A percentile compares a stretch with the other conserved stretches of the same genome.
phyloP scores from a whole-genome alignment of 768 basidiomycete species.

The Pleurotus salmoneostramineus region DNA sequence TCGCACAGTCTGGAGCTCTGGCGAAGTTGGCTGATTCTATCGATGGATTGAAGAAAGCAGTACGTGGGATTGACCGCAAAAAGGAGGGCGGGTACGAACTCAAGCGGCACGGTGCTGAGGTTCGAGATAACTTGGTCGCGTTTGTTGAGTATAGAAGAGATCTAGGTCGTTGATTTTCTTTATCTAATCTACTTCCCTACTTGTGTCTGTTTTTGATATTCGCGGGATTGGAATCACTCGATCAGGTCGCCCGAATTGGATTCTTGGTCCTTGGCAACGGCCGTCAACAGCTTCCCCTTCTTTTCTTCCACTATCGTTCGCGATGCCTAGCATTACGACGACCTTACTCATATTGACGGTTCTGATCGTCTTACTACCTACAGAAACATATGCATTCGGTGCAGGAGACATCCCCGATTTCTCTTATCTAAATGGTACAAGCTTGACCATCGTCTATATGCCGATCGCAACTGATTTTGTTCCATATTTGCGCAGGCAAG shows the following conservation, averaged over 20 bases:
- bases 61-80: slow-evolving; percentile 62
- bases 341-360: slow-evolving; percentile 32
- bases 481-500: slow-evolving; percentile 52
- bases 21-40: slow-evolving; percentile 52
- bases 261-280: not conserved
- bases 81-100: slow-evolving; percentile 66
- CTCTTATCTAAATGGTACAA: slow-evolving; percentile 56
- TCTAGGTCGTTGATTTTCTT: slow-evolving; percentile 35
- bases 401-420: slow-evolving; percentile 73
- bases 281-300: not conserved
- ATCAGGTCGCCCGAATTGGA: too few species aligned
- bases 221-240: not conserved
- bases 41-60: slow-evolving; percentile 57
- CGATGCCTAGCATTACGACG: slow-evolving; percentile 15
- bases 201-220: too few species aligned
- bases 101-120: slow-evolving; percentile 66
- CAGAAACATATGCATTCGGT: slow-evolving; percentile 47
- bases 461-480: too few species aligned
- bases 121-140: slow-evolving; percentile 69
- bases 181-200: not conserved
- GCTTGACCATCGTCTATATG: not conserved
- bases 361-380: slow-evolving; percentile 38
- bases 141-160: slow-evolving; percentile 72
- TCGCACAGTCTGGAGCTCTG: slow-evolving; percentile 59
- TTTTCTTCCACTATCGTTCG: slow-evolving; percentile 7